A percentile compares a stretch with the other conserved stretches of the same genome.
Conservation (phyloP, 2,329 filamentous ascomycete species). For the Sporothrix sp. region DNA sequence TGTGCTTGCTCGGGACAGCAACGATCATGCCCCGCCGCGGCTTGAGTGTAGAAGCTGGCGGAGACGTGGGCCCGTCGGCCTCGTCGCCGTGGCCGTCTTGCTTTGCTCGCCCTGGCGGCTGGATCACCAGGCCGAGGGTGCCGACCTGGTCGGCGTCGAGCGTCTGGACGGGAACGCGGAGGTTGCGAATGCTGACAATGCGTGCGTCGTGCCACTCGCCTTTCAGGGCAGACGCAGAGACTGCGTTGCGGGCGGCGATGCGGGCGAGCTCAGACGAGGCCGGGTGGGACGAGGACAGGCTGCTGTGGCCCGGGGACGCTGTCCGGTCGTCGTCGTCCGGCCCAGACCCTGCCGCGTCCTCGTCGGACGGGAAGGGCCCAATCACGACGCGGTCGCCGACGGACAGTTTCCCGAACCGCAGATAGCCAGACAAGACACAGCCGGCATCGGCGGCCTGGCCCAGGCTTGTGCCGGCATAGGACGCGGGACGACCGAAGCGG, state of each 20-base stretch:
- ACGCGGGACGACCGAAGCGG: slow-evolving; percentile 64
- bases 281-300: slow-evolving; percentile 43
- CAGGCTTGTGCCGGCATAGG: slow-evolving; percentile 41
- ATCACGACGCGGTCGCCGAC: slow-evolving; percentile 70
- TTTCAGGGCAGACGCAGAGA: slow-evolving; percentile 42
- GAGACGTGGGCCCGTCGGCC: no score
- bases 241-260: slow-evolving; percentile 42
- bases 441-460: slow-evolving; percentile 40
- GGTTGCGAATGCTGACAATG: slow-evolving; percentile 77
- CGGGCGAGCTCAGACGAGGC: slow-evolving; percentile 44
- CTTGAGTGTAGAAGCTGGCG: slow-evolving; percentile 27
- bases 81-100: background rate
- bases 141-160: slow-evolving; percentile 77
- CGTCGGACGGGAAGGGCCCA: slow-evolving; percentile 62
- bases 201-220: slow-evolving; percentile 72
- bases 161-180: slow-evolving; percentile 70
- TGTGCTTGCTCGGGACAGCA: slow-evolving; percentile 49
- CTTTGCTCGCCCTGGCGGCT: slow-evolving; percentile 23
- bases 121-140: slow-evolving; percentile 70
- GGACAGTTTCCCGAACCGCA: slow-evolving; percentile 67
- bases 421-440: slow-evolving; percentile 73
- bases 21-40: slow-evolving; percentile 79
- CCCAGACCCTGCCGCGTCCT: slow-evolving; percentile 36
- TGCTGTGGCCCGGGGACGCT: slow-evolving; percentile 38
- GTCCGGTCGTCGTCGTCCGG: slow-evolving; percentile 38